Conservation (phyloP, 2,329 filamentous ascomycete genomes). For the Cladophialophora immunda region DNA sequence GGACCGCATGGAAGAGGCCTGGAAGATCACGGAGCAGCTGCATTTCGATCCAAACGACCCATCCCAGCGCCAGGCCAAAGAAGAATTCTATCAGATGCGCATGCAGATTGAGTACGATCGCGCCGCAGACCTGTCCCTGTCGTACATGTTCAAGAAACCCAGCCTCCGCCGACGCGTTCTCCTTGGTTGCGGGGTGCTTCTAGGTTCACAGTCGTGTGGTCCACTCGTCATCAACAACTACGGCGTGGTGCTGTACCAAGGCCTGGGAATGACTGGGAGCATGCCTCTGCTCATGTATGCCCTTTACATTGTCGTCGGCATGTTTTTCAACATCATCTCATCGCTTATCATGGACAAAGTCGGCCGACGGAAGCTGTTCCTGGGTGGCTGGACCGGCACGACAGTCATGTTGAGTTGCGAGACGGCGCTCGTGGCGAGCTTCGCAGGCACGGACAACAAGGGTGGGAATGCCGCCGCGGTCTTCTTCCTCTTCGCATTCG, state of each 20-base stretch:
- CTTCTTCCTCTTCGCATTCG: constrained; percentile 52
- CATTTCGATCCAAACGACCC: constrained; percentile 22
- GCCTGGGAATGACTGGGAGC: constrained; percentile 47
- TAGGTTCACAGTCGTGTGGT: constrained; percentile 1
- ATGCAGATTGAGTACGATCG: constrained; percentile 24
- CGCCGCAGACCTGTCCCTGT: constrained; percentile 4
- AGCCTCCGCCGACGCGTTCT: constrained; percentile 23
- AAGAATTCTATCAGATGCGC: constrained; percentile 26
- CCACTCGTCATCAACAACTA: constrained; percentile 47
- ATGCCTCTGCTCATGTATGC: constrained; percentile 54
- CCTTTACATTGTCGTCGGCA: constrained; percentile 50
- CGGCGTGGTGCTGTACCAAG: constrained; percentile 48
- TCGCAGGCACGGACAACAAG: constrained; percentile 45
- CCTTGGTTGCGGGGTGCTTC: constrained; percentile 19
- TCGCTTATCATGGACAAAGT: constrained; percentile 75
- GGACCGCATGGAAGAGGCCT: constrained; percentile 23
- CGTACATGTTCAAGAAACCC: constrained; percentile 31
- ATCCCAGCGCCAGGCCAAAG: neutral
- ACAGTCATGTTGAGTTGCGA: constrained; percentile 16
- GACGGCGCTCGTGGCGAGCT: constrained; percentile 34
- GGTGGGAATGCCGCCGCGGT: constrained; percentile 48
- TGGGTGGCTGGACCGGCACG: constrained; percentile 5
- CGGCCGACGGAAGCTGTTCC: constrained; percentile 61
- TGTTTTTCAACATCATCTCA: constrained; percentile 68
- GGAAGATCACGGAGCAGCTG: constrained; percentile 14